Percentiles rank a stretch among this genome's conserved stretches.
Evolutionary conservation across 176 grass and related monocot genomes (phyloP).

Genomic region (Oryza nivara): DNA sequence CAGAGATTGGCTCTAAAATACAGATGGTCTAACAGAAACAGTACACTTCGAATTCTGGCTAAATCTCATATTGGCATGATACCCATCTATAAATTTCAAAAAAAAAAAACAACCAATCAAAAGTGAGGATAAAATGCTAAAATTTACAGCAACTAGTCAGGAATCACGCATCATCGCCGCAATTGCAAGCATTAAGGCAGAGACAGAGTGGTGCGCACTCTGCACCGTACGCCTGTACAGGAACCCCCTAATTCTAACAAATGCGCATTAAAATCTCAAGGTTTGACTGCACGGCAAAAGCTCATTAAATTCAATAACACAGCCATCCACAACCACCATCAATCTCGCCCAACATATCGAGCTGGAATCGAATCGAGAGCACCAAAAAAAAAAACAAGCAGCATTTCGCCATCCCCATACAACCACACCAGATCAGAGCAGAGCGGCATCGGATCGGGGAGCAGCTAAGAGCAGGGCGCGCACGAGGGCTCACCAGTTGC

Average conservation of each 20-base stretch:
- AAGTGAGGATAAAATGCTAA: conserved; percentile 9
- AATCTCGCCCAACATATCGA: background rate
- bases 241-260: background rate
- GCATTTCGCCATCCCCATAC: conserved; percentile 5
- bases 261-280: background rate
- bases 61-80: background rate
- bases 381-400: background rate
- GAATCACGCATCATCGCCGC: background rate
- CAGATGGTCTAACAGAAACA: background rate
- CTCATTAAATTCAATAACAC: background rate
- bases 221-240: background rate
- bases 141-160: background rate
- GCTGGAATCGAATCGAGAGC: background rate
- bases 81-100: background rate
- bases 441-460: background rate
- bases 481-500: conserved; percentile 70
- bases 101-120: background rate
- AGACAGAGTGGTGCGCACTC: background rate
- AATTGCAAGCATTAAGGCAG: conserved; percentile 13
- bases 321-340: background rate
- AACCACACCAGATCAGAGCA: background rate
- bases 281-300: background rate
- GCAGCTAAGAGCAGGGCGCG: background rate
- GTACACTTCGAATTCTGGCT: background rate
- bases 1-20: background rate